Percentiles rank a stretch among this genome's conserved stretches.
phyloP scores from a whole-genome alignment of 148 eudicot genomes.

The Spergularia bocconei region DNA sequence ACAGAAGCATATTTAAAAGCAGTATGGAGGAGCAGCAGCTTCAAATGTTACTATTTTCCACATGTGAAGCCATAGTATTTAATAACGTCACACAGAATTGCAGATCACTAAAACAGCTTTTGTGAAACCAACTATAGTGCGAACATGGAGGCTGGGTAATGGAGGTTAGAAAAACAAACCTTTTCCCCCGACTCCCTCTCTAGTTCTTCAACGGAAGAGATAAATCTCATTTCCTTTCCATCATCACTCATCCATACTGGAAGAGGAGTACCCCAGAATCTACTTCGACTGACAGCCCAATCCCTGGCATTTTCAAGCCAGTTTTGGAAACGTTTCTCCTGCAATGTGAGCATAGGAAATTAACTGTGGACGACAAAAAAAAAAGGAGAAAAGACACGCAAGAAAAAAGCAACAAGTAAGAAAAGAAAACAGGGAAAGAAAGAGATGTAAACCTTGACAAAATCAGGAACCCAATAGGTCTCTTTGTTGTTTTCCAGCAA shows the following conservation, averaged over 20 bases:
- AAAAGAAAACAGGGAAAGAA: neutral
- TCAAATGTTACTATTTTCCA: neutral
- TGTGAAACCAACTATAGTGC: neutral
- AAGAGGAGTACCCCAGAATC: conserved; percentile 99
- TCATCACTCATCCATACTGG: conserved; percentile 91
- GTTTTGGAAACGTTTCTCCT: conserved; percentile 97
- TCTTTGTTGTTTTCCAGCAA: conserved; percentile 80
- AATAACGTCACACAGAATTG: neutral
- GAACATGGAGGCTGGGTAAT: neutral
- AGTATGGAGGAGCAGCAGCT: neutral
- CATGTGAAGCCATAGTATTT: neutral
- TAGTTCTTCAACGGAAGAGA: conserved; percentile 70
- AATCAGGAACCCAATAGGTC: conserved; percentile 97
- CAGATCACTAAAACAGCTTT: neutral
- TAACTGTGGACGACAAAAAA: neutral
- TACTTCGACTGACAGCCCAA: conserved; percentile 97
- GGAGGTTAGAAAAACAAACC: conserved; percentile 37
- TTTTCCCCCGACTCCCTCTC: conserved; percentile 80
- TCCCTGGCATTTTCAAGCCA: conserved; percentile 99
- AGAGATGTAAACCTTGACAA: conserved; percentile 66
- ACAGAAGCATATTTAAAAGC: neutral
- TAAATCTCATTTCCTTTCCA: conserved; percentile 68
- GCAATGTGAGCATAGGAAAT: conserved; percentile 10
- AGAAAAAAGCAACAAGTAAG: neutral
- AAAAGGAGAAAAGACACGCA: neutral